Percentiles rank a stretch among this genome's conserved stretches.
Conservation (phyloP, 1,284 basidiomycete species). For the Bjerkandera adusta region DNA sequence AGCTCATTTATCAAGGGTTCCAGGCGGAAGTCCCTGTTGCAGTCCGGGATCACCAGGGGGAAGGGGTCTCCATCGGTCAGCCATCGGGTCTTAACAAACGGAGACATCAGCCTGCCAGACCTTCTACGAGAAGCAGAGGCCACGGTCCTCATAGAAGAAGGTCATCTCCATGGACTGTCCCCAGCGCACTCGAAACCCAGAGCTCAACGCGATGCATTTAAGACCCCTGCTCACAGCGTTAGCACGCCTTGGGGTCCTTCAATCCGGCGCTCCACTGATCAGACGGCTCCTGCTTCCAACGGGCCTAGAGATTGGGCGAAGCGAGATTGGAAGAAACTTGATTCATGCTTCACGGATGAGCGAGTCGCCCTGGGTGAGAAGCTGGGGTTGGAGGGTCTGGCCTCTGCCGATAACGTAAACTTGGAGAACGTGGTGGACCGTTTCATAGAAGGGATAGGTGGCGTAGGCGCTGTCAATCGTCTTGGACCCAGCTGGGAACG, state of each 20-base stretch:
- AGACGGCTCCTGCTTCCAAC: conserved; percentile 4
- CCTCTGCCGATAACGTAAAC: conserved; percentile 46
- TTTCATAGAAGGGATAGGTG: conserved; percentile 48
- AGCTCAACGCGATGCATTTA: conserved; percentile 9
- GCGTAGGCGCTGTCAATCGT: conserved; percentile 33
- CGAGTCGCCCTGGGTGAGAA: conserved; percentile 44
- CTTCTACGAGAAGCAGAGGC: conserved; percentile 59
- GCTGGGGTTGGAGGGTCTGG: conserved; percentile 35
- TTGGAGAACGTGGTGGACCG: conserved; percentile 53
- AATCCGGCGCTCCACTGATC: conserved; percentile 6
- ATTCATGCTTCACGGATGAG: conserved; percentile 74
- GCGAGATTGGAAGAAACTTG: conserved; percentile 70
- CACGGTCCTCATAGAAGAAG: conserved; percentile 36
- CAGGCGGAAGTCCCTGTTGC: conserved; percentile 33
- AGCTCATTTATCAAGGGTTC: conserved; percentile 34
- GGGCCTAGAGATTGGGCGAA: conserved; percentile 54
- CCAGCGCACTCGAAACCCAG: conserved; percentile 6
- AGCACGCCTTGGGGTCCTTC: conserved; percentile 18
- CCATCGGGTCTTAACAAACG: conserved; percentile 35
- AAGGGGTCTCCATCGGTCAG: conserved; percentile 20
- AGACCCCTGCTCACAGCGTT: conserved; percentile 6
- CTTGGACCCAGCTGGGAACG: conserved; percentile 51
- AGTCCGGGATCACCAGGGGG: conserved; percentile 36
- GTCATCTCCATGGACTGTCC: neutral
- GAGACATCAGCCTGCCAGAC: conserved; percentile 48